Conservation (phyloP, 805 yeast species). For the Starmerella stigmatis region DNA sequence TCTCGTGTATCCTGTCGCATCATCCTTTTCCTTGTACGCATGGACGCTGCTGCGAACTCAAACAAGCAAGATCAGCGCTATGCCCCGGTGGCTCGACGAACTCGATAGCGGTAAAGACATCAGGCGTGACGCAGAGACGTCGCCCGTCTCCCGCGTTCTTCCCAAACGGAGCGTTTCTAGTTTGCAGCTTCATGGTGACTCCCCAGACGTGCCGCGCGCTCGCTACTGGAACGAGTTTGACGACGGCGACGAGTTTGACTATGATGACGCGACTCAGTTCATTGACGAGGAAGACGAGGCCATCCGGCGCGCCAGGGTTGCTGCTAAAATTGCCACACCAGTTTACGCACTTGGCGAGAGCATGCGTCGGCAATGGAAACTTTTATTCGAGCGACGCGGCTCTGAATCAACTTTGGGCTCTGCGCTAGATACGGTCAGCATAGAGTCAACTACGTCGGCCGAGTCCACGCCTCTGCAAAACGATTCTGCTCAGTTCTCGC, state of each 20-base stretch:
- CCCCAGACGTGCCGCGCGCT: neutral
- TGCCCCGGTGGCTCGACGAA: constrained; percentile 35
- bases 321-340: constrained; percentile 27
- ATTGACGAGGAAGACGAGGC: constrained; percentile 30
- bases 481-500: constrained; percentile 16
- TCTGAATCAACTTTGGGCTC: constrained; percentile 8
- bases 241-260: constrained; percentile 41
- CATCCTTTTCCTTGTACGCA: constrained; percentile 31
- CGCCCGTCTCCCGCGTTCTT: neutral
- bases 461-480: neutral
- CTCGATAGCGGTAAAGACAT: constrained; percentile 35
- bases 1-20: constrained; percentile 39
- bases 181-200: constrained; percentile 1
- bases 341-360: constrained; percentile 25
- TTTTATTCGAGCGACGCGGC: constrained; percentile 10
- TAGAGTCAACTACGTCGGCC: neutral
- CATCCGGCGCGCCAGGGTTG: constrained; percentile 28
- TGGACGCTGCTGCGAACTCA: constrained; percentile 31
- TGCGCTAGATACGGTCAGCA: constrained; percentile 1
- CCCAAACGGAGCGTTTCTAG: neutral
- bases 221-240: constrained; percentile 64
- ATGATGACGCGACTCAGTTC: constrained; percentile 23
- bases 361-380: constrained; percentile 19
- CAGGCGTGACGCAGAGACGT: constrained; percentile 36
- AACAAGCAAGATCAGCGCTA: constrained; percentile 28